phyloP scores from a whole-genome alignment of 2,329 filamentous ascomycete species.

The Phoma sp. region DNA sequence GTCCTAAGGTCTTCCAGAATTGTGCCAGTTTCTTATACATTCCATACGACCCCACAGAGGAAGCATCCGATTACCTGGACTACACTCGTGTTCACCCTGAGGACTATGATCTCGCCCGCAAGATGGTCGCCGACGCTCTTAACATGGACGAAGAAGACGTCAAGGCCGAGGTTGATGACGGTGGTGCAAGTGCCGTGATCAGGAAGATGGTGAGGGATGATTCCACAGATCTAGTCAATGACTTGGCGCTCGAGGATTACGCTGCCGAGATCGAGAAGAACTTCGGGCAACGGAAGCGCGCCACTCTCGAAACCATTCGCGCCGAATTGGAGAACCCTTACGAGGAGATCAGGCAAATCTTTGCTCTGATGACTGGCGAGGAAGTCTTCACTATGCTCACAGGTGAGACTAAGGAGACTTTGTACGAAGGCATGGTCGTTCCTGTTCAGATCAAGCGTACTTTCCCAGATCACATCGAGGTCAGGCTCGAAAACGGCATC shows the following conservation, averaged over 20 bases:
- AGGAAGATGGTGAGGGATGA: slow-evolving; percentile 95
- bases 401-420: slow-evolving; percentile 83
- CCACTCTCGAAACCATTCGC: slow-evolving; percentile 93
- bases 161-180: slow-evolving; percentile 90
- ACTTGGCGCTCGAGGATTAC: slow-evolving; percentile 94
- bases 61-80: slow-evolving; percentile 88
- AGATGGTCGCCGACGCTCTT: slow-evolving; percentile 96
- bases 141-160: slow-evolving; percentile 98
- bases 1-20: slow-evolving; percentile 92
- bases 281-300: slow-evolving; percentile 92
- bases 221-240: slow-evolving; percentile 92
- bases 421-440: slow-evolving; percentile 90
- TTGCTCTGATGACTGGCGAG: slow-evolving; percentile 70
- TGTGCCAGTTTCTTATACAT: slow-evolving; percentile 95
- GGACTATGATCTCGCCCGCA: slow-evolving; percentile 96
- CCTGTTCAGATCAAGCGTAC: slow-evolving; percentile 87
- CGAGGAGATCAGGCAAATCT: slow-evolving; percentile 88
- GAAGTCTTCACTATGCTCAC: slow-evolving; percentile 97
- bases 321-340: slow-evolving; percentile 92
- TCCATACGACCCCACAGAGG: slow-evolving; percentile 81
- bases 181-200: slow-evolving; percentile 87
- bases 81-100: slow-evolving; percentile 97
- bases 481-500: slow-evolving; percentile 90
- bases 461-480: slow-evolving; percentile 91
- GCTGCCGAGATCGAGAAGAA: slow-evolving; percentile 93